Conservation (phyloP, 164 flowering plant genomes). For the Sextonia rubra region DNA sequence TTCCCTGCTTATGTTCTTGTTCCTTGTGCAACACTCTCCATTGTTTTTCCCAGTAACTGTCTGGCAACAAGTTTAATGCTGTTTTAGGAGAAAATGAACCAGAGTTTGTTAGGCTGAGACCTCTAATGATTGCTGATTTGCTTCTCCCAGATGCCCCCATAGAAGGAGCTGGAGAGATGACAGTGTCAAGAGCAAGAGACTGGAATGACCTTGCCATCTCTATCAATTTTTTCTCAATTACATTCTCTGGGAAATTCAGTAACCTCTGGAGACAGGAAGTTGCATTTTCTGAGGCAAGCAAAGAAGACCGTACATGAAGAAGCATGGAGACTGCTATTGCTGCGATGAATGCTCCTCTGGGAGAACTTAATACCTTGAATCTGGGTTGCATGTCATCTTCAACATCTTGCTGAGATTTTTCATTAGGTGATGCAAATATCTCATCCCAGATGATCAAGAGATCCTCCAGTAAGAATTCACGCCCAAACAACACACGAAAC, state of each 20-base stretch:
- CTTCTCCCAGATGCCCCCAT: constrained; percentile 23
- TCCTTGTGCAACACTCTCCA: constrained; percentile 79
- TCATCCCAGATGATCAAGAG: constrained; percentile 90
- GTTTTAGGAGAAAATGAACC: constrained; percentile 53
- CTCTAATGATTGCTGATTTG: constrained; percentile 38
- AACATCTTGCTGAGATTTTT: constrained; percentile 16
- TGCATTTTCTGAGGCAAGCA: constrained; percentile 88
- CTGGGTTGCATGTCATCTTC: constrained; percentile 27
- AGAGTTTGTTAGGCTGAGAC: constrained; percentile 37
- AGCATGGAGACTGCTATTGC: constrained; percentile 91
- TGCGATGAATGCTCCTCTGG: constrained; percentile 74
- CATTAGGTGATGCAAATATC: constrained; percentile 66
- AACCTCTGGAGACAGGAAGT: constrained; percentile 85
- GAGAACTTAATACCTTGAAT: constrained; percentile 43
- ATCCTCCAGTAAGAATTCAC: constrained; percentile 74
- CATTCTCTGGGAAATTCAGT: constrained; percentile 67
- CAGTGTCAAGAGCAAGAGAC: constrained; percentile 50
- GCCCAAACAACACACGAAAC: constrained; percentile 87
- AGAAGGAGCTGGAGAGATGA: constrained; percentile 23
- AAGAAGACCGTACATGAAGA: constrained; percentile 69
- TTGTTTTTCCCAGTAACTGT: constrained; percentile 94
- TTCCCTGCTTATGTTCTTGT: constrained; percentile 46
- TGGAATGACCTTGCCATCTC: constrained; percentile 78
- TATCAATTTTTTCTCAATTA: constrained; percentile 54
- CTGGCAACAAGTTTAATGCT: constrained; percentile 52